Evolutionary conservation across 768 basidiomycete genomes (phyloP), one percentile per base, ranked within the genome.

Genomic region (Epithele typhae): DNA sequence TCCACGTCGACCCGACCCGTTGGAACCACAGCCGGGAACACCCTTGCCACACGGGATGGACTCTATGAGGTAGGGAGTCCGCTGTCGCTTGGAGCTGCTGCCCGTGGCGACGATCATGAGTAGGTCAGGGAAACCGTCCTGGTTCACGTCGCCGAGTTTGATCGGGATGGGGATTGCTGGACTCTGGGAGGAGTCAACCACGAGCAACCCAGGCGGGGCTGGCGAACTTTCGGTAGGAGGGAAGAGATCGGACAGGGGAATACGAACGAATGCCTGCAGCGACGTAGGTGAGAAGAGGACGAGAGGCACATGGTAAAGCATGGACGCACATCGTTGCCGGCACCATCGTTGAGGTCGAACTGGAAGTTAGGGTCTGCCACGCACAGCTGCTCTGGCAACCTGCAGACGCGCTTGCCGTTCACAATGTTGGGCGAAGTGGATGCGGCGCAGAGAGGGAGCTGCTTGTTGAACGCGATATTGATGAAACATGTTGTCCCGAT

Each of bases 81-180:
- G 75, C 42, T 70, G 68, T 15, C 46, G 54, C 37, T 55, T 49
- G 3, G 52, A 23, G 54, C 66, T 64, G 22, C 74, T 58, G 5
- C 75, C 76, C 12, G 76, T 62, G 53, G 64, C 79, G 1, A 75
- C 59, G 19, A 82, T 80, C 8, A 81, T 57, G 6, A 96, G 67
- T 7, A 97, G 58, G 57, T 98, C 96, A 0, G 95, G 93, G 66
- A 87, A 98, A 2, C 96, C 96, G 60, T 98, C 94, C 17, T 95
- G 73, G 63, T 97, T 87, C 41, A 78, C 84, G 66, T 99, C 96
- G 25, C 93, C 96, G 0, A 93, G 68, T 51, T 83, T 84, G 39
- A 97, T 64, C 0, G 91, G 75, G 14, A 94, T 65, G 0, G 94
- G 92, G 5, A 94, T 61, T 0, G 81, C 56, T 0, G 90, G 87